Conservation (phyloP, 2,329 filamentous ascomycete species). For the Verticillium longisporum region DNA sequence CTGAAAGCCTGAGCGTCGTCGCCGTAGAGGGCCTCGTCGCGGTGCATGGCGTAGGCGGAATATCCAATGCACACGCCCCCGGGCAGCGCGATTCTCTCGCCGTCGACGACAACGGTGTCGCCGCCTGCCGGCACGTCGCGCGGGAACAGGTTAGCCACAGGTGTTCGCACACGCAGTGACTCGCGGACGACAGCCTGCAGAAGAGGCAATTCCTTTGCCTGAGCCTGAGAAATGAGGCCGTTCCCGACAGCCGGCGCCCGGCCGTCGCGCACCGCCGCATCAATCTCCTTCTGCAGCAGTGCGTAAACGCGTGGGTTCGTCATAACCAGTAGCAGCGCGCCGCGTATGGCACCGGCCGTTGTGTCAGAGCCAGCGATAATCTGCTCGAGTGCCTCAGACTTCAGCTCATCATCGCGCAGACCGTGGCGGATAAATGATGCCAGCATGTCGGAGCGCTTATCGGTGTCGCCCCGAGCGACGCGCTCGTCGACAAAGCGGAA, state of each 20-base stretch:
- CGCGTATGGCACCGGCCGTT: conserved; percentile 40
- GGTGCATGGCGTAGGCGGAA: conserved; percentile 56
- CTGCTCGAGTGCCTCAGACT: conserved; percentile 23
- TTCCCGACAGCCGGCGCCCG: conserved; percentile 15
- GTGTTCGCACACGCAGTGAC: conserved; percentile 20
- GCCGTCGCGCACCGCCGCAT: conserved; percentile 13
- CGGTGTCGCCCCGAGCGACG: conserved; percentile 9
- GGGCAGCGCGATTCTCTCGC: conserved; percentile 28
- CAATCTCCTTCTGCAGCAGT: conserved; percentile 37
- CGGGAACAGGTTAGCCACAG: conserved; percentile 15
- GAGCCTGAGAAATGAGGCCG: conserved; percentile 12
- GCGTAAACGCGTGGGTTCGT: conserved; percentile 34
- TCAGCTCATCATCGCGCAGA: conserved; percentile 15
- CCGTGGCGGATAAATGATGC: conserved; percentile 21
- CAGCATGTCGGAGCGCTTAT: conserved; percentile 19
- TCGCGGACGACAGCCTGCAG: conserved; percentile 30
- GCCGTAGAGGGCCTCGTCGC: conserved; percentile 48
- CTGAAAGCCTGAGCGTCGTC: conserved; percentile 46
- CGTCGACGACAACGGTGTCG: conserved; percentile 3
- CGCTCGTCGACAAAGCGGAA: conserved; percentile 20
- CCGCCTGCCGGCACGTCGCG: conserved; percentile 16
- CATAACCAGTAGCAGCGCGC: conserved; percentile 38
- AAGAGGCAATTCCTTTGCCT: conserved; percentile 26
- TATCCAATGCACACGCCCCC: conserved; percentile 53
- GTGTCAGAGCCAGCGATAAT: conserved; percentile 48